A percentile compares a stretch with the other conserved stretches of the same genome.
Conservation (phyloP, 768 basidiomycete genomes). For the Tylopilus cervinicoccineus region DNA sequence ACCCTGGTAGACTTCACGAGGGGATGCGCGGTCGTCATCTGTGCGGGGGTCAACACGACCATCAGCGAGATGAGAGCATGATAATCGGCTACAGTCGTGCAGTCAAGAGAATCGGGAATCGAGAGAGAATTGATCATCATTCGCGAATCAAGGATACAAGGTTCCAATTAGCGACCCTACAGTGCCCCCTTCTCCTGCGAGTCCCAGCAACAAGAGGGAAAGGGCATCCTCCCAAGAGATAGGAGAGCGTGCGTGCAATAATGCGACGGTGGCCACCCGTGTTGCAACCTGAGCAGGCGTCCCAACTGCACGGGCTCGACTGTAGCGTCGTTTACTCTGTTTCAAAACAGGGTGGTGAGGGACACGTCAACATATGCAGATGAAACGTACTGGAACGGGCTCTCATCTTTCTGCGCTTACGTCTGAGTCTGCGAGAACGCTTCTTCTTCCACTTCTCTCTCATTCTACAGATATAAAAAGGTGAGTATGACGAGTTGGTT, state of each 20-base stretch:
- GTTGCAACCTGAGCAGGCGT: conserved; percentile 14
- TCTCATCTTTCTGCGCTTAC: conserved; percentile 95
- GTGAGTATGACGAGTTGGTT: neutral
- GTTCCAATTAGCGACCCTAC: conserved; percentile 20
- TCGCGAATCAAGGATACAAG: conserved; percentile 22
- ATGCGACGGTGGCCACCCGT: conserved; percentile 12
- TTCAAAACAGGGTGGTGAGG: neutral
- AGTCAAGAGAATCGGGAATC: no score
- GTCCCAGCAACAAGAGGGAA: conserved; percentile 22
- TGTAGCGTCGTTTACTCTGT: conserved; percentile 36
- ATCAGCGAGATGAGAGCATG: no score
- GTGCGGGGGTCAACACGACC: no score
- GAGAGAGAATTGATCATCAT: conserved; percentile 13
- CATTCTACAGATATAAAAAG: conserved; percentile 55
- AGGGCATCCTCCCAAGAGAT: conserved; percentile 20
- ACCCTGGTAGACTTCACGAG: no score
- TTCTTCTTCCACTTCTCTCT: conserved; percentile 99
- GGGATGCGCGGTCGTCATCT: no score
- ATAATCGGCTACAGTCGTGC: no score
- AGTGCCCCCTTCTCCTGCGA: conserved; percentile 20
- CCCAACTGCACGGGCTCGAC: conserved; percentile 28
- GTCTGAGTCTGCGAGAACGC: conserved; percentile 86
- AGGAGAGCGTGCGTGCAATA: conserved; percentile 26
- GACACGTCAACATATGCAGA: neutral
- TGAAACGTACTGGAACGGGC: conserved; percentile 81